phyloP scores from a whole-genome alignment of 257 asterid genomes.

The Lycium barbarum region DNA sequence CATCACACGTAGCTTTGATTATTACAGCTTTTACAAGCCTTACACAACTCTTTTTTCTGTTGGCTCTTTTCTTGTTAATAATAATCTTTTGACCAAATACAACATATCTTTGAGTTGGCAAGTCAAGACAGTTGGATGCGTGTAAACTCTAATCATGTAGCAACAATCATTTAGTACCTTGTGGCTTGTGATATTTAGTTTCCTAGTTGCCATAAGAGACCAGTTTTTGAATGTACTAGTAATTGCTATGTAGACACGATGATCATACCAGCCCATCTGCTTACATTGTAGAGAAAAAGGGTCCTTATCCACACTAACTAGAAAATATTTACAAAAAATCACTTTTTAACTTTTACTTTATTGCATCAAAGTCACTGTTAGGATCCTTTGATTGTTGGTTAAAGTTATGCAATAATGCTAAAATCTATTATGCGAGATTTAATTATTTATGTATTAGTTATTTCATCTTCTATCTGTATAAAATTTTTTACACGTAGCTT shows the following conservation, averaged over 20 bases:
- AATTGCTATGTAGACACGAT: neutral
- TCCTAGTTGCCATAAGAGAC: neutral
- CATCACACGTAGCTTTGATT: conserved; percentile 18
- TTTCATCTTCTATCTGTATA: too few relatives aligned
- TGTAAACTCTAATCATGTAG: conserved; percentile 4
- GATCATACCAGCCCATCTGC: neutral
- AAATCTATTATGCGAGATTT: too few relatives aligned
- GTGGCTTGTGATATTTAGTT: neutral
- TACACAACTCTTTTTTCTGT: neutral
- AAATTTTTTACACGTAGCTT: too few relatives aligned
- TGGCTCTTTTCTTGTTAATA: neutral
- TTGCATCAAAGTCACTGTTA: too few relatives aligned
- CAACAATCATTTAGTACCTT: neutral
- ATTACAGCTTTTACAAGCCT: neutral
- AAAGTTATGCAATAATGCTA: too few relatives aligned
- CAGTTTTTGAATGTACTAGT: neutral
- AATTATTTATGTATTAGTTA: too few relatives aligned
- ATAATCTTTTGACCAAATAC: neutral
- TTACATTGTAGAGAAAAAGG: too few relatives aligned
- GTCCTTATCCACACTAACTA: too few relatives aligned
- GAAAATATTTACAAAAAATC: too few relatives aligned
- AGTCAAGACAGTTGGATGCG: neutral
- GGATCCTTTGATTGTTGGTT: too few relatives aligned
- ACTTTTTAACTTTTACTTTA: too few relatives aligned
- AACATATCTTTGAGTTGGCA: neutral